Evolutionary conservation across 2,329 filamentous ascomycete genomes (phyloP), one percentile per base, ranked within the genome.

Genomic region (Botrytis cinerea): DNA sequence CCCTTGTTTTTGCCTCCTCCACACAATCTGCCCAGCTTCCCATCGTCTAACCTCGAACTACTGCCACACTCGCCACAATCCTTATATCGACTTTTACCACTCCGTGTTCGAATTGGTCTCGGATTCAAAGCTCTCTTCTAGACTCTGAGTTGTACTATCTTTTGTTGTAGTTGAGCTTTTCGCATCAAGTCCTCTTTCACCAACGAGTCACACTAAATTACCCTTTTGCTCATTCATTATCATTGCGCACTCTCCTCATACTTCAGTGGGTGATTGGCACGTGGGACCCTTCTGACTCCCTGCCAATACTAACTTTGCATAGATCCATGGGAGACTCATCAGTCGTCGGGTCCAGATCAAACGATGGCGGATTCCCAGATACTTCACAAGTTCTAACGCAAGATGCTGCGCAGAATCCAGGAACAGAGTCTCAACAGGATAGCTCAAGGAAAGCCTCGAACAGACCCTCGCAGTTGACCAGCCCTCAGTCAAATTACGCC

Each of bases 391-490:
- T 46, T 62, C 28, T 62, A 45, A 38, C n/a, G 43, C 71, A 51
- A 57, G 74, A 64, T 43, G 46, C 20, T 43, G 71, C 74, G 22
- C 77, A 75, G 51, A 73, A 68, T 64, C 38, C 67, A 59, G 75
- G 66, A 70, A 25, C 60, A 16, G 75, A 75, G 16, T n/a, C 38
- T 48, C 71, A 72, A 69, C 48, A 46, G 54, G 40, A 61, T 38
- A 72, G 57, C 40, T n/a, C 63, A 35, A 60, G 51, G 40, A 72
- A 59, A 45, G 22, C 40, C n/a, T 61, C 28, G 25, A 40, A 35
- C 70, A 74, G 32, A 60, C 67, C 46, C 51, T 73, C 66, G 46
- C 48, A 46, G 48, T 70, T 70, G 66, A 43, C 73, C 46, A 59
- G 67, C 28, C 14, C 74, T 63, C 57, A 73, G 68, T 57, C 69